Conservation (phyloP, 2,329 filamentous ascomycete genomes). For the Alternaria triticina region DNA sequence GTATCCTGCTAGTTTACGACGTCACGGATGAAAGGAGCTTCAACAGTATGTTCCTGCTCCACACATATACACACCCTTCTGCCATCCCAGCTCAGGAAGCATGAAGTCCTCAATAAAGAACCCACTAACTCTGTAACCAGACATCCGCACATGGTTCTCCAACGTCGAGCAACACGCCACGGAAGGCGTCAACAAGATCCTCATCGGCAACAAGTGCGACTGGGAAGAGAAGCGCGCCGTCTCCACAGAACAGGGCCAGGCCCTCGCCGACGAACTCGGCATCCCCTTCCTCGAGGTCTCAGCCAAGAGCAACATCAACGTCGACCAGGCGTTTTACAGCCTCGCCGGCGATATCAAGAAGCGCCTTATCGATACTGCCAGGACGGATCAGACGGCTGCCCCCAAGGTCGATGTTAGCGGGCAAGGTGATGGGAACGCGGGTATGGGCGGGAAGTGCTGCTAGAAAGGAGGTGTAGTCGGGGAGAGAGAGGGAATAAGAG, state of each 20-base stretch:
- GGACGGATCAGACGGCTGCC: constrained; percentile 63
- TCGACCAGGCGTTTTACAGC: constrained; percentile 97
- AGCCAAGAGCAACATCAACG: constrained; percentile 99
- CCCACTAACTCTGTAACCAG: constrained; percentile 58
- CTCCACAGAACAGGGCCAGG: constrained; percentile 90
- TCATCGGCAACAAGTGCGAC: constrained; percentile 99
- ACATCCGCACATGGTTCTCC: constrained; percentile 99
- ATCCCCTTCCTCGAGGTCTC: constrained; percentile 99
- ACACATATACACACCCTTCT: neutral
- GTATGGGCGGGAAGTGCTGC: constrained; percentile 50
- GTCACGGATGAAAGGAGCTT: constrained; percentile 96
- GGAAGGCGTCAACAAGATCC: constrained; percentile 98
- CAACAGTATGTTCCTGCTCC: constrained; percentile 70
- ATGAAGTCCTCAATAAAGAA: constrained; percentile 1
- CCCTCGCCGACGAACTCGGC: constrained; percentile 91
- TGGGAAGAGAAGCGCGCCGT: constrained; percentile 99
- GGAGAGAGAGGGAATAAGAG: neutral
- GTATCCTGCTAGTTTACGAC: constrained; percentile 96
- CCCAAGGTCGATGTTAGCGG: constrained; percentile 45
- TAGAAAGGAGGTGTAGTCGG: constrained; percentile 13
- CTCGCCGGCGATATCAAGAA: constrained; percentile 98
- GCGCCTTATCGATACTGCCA: constrained; percentile 89
- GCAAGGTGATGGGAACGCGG: constrained; percentile 30
- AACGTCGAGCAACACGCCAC: constrained; percentile 98
- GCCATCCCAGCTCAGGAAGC: neutral